A percentile compares a stretch with the other conserved stretches of the same genome.
Evolutionary conservation across 345 rosid species (phyloP).

Genomic region (Trapa bicornis): DNA sequence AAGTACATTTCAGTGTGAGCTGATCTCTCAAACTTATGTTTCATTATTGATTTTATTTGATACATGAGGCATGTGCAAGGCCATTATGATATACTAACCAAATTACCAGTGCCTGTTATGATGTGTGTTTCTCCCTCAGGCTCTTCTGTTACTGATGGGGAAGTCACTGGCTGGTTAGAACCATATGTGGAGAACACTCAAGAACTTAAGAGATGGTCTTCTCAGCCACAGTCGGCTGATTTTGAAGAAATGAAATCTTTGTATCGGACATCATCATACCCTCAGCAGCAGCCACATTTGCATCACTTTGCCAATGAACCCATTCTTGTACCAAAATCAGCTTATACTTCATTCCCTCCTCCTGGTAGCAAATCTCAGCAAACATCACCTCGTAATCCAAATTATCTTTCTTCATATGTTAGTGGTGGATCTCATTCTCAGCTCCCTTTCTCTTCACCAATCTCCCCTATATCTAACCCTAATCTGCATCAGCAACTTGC

Average conservation of each 20-base stretch:
- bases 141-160: constrained; percentile 76
- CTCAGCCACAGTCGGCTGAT: constrained; percentile 49
- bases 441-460: constrained; percentile 41
- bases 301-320: constrained; percentile 68
- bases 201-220: constrained; percentile 75
- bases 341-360: constrained; percentile 73
- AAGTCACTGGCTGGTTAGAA: constrained; percentile 58
- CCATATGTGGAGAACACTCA: constrained; percentile 45
- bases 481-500: constrained; percentile 43
- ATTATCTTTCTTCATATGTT: constrained; percentile 26
- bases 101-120: not conserved
- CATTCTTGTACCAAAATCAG: constrained; percentile 45
- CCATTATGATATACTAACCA: not conserved
- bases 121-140: constrained; percentile 28
- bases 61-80: not conserved
- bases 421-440: constrained; percentile 33
- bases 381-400: constrained; percentile 46
- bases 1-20: too few relatives aligned
- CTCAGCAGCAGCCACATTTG: constrained; percentile 50
- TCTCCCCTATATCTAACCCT: constrained; percentile 39
- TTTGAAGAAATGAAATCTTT: constrained; percentile 48
- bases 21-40: not conserved
- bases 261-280: constrained; percentile 84
- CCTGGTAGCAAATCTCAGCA: constrained; percentile 55
- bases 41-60: not conserved